Conservation (phyloP, 176 grass and related monocot genomes). For the Echinochloa phyllopogon region DNA sequence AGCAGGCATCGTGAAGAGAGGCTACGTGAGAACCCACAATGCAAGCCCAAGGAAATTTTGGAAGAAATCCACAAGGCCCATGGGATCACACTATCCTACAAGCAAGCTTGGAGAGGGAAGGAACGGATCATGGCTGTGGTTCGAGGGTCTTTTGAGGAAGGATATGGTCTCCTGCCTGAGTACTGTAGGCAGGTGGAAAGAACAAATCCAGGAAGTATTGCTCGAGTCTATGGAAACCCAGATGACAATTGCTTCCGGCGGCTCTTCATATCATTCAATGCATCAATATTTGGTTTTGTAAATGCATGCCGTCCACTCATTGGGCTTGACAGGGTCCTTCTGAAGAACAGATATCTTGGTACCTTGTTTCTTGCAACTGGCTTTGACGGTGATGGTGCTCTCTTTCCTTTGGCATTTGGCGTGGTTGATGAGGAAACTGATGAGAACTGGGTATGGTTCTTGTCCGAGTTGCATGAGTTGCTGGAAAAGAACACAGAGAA, state of each 20-base stretch:
- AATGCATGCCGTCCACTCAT: slow-evolving; percentile 94
- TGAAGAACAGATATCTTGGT: slow-evolving; percentile 97
- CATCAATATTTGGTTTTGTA: slow-evolving; percentile 93
- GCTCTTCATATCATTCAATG: slow-evolving; percentile 94
- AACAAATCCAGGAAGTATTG: slow-evolving; percentile 91
- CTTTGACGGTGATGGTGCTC: slow-evolving; percentile 91
- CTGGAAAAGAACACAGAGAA: slow-evolving; percentile 95
- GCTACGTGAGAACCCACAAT: slow-evolving; percentile 94
- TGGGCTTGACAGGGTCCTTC: slow-evolving; percentile 76
- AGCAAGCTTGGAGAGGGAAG: slow-evolving; percentile 99
- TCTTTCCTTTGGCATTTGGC: slow-evolving; percentile 96
- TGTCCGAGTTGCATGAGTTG: slow-evolving; percentile 86
- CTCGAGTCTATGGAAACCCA: slow-evolving; percentile 73
- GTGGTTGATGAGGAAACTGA: slow-evolving; percentile 96
- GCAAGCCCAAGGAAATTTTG: slow-evolving; percentile 96
- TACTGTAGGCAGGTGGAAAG: slow-evolving; percentile 87
- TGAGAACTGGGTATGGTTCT: slow-evolving; percentile 98
- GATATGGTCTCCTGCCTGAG: slow-evolving; percentile 81
- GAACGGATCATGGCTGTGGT: slow-evolving; percentile 93
- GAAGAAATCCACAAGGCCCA: slow-evolving; percentile 98
- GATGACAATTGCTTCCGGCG: slow-evolving; percentile 82
- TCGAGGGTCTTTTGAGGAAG: slow-evolving; percentile 95
- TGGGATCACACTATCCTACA: slow-evolving; percentile 96
- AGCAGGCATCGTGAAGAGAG: slow-evolving; percentile 95
- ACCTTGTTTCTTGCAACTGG: slow-evolving; percentile 90